Percentiles rank a stretch among this genome's conserved stretches.
Conservation (phyloP, 2,329 filamentous ascomycete species). For the Chaetothyriales sp. region DNA sequence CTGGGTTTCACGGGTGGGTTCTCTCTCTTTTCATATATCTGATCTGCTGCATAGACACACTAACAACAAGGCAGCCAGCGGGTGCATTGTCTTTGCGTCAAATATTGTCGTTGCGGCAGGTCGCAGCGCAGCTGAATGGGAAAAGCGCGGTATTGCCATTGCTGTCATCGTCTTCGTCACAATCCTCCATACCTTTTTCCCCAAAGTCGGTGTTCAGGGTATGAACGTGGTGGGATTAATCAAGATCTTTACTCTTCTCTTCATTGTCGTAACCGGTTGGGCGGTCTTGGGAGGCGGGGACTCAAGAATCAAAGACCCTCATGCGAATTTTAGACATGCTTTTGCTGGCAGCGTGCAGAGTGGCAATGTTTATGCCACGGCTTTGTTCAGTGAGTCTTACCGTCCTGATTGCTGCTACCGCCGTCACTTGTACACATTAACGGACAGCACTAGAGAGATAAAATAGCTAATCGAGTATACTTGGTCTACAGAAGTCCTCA, state of each 20-base stretch:
- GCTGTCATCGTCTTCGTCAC: slow-evolving; percentile 34
- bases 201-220: slow-evolving; percentile 34
- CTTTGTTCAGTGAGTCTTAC: slow-evolving; percentile 10
- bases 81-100: background rate
- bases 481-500: slow-evolving; percentile 28
- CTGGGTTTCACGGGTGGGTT: slow-evolving; percentile 41
- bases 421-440: background rate
- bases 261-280: slow-evolving; percentile 34
- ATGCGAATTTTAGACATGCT: slow-evolving; percentile 25
- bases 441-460: background rate
- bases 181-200: slow-evolving; percentile 32
- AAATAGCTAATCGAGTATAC: slow-evolving; percentile 22
- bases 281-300: slow-evolving; percentile 21
- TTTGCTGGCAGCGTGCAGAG: background rate
- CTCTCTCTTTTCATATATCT: slow-evolving; percentile 24
- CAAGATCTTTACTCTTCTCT: slow-evolving; percentile 37
- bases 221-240: slow-evolving; percentile 37
- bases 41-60: slow-evolving; percentile 23
- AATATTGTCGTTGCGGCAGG: slow-evolving; percentile 2
- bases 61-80: slow-evolving; percentile 1
- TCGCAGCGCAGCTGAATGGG: slow-evolving; percentile 32
- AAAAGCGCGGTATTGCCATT: slow-evolving; percentile 36
- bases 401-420: no score
- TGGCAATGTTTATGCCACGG: slow-evolving; percentile 15
- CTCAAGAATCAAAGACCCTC: background rate